Evolutionary conservation across 192 early-diverging fungal species (phyloP), one percentile per base, ranked within the genome.

Genomic region (Coemansia sp.): DNA sequence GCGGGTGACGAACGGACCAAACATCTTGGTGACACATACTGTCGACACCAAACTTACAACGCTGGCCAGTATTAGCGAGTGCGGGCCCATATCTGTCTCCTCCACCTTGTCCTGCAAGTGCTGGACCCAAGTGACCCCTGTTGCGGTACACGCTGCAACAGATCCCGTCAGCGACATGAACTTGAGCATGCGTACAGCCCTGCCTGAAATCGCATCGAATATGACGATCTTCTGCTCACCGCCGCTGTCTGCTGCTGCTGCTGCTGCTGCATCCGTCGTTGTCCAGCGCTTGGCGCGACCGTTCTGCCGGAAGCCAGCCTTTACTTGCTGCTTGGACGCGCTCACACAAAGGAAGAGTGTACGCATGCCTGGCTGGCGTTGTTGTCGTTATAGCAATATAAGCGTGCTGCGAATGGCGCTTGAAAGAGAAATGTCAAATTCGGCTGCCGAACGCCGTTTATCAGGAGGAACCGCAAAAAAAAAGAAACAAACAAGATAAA

Each of bases 151-250:
- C 10, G 73, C 75, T 2, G 63, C 36, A 21, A 52, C 19, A n/a
- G 81, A 66, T 26, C 81, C 81, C 1, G 63, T 43, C 21, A 83
- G 55, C 45, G 81, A 83, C 81, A 83, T 83, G 42, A 78, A 72
- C 69, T 83, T 83, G 19, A 83, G 76, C 67, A 83, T 71, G 19
- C 80, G 80, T 15, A 82, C 62, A 5, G 80, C 68, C 11, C 62
- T 65, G 2, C 71, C 74, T 6, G 80, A 68, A 41, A 69, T 65
- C 2, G 80, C 74, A n/a, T 76, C 68, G 46, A 71, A 82, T 13
- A 82, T 63, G 40, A 78, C 63, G 2, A 45, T 56, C 40, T 42
- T 49, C 49, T 69, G 41, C 43, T 62, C 56, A 2, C 21, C 54
- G 32, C 12, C 46, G 8, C 8, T 66, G 26, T 66, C 32, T 39